phyloP scores from a whole-genome alignment of 2,329 filamentous ascomycete species.

The Emmonsia crescens region DNA sequence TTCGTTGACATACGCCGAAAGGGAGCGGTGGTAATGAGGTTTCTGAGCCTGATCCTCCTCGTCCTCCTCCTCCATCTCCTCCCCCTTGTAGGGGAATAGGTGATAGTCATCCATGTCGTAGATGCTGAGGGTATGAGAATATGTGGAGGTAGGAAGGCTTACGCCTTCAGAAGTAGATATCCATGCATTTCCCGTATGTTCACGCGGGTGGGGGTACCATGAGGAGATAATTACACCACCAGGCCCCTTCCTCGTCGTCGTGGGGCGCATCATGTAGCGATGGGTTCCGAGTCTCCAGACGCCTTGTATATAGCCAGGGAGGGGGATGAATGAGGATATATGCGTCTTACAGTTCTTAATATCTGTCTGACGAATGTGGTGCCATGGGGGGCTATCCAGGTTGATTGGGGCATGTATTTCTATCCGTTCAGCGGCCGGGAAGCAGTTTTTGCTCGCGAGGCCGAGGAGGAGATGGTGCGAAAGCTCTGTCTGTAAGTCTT shows the following conservation, averaged over 20 bases:
- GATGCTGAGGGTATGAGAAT: background rate
- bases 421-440: background rate
- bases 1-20: background rate
- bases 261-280: background rate
- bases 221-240: background rate
- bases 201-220: background rate
- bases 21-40: background rate
- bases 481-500: slow-evolving; percentile 5
- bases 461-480: background rate
- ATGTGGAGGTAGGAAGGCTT: background rate
- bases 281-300: background rate
- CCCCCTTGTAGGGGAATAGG: background rate
- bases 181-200: background rate
- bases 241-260: background rate
- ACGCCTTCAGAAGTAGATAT: background rate
- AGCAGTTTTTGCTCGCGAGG: background rate
- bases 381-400: background rate
- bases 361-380: background rate
- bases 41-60: too few species aligned
- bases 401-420: background rate
- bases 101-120: background rate
- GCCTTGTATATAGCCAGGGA: background rate
- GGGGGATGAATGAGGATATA: background rate
- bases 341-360: background rate
- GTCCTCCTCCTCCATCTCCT: background rate